Base-by-base conservation (phyloP, 1,284 basidiomycete species). In the Abortiporus biennis region DNA sequence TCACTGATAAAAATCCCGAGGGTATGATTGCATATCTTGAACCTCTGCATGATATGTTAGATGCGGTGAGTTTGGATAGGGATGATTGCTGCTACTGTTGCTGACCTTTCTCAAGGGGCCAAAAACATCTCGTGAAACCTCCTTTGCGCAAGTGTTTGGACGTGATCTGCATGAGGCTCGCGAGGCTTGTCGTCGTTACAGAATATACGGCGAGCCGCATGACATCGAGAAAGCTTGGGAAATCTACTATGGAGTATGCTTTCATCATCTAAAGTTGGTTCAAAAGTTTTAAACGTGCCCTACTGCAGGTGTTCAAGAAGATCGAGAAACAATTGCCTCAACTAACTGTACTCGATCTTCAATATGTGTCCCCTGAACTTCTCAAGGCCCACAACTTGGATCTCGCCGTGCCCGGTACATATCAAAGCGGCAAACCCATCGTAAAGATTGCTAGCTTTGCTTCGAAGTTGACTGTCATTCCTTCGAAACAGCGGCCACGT, bases 141-240 rank as follows among this genome's bases (percentile, higher is more conserved):
- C 94, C 0, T 99, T 99, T 62, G 80, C 84, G 2, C 94, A 99
- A 65, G 88, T 87, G 3, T 98, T 97, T 59, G 93, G 94, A 3
- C 79, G 92, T 41, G 96, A 99, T 56, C 73, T 99, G 25, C 81
- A 81, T 32, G 93, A 97, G 56, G 96, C 96, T n/a, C 78, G 92
- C 30, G 92, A 96, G 58, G 92, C 91, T 36, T 92, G 92, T 53
- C 74, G 84, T 41, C 74, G 92, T 33, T 99, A 90, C 72, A 81
- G 87, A 32, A 76, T 82, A 30, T 90, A 90, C 56, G 89, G 90
- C 29, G 94, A 99, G 59, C 78, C 81, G 44, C 81, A 80, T 45
- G 93, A 99, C 58, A 70, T 99, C 43, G 96, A 98, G 59, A 92
- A 92, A 60, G 96, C 96, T n/a, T 99, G 96, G 96, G 96, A 99